Evolutionary conservation across 768 basidiomycete species (phyloP).

Genomic region (Boletus vermiculosoides): DNA sequence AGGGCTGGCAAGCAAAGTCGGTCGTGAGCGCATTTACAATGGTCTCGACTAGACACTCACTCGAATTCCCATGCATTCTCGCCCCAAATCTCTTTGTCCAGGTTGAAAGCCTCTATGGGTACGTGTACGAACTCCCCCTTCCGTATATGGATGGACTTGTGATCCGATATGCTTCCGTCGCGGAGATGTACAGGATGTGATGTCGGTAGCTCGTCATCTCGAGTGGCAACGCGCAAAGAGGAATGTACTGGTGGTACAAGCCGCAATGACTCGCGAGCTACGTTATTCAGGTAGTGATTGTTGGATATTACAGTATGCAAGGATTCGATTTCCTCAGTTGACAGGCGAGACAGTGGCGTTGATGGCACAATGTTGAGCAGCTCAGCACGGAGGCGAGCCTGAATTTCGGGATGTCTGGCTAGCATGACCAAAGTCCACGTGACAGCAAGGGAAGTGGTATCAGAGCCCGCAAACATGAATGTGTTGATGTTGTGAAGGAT

Average conservation of each 20-base stretch:
- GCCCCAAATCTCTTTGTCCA: constrained; percentile 79
- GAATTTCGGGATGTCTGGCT: constrained; percentile 62
- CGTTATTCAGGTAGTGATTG: constrained; percentile 73
- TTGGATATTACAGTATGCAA: constrained; percentile 54
- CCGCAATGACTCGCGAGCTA: constrained; percentile 73
- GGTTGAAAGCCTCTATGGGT: constrained; percentile 75
- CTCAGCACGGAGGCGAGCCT: constrained; percentile 71
- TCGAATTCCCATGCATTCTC: constrained; percentile 78
- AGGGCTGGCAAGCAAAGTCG: constrained; percentile 45
- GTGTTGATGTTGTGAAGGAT: constrained; percentile 85
- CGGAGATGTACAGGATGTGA: constrained; percentile 55
- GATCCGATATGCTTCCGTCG: constrained; percentile 45
- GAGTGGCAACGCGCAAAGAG: constrained; percentile 72
- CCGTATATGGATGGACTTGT: constrained; percentile 46
- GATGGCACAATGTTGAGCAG: constrained; percentile 47
- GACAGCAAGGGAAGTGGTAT: constrained; percentile 78
- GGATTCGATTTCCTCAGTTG: constrained; percentile 64
- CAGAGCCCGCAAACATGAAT: constrained; percentile 88
- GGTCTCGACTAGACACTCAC: constrained; percentile 40
- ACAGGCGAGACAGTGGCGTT: constrained; percentile 43
- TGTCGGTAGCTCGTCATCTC: constrained; percentile 76
- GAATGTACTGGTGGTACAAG: constrained; percentile 80
- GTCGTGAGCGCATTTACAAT: constrained; percentile 3
- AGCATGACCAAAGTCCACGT: constrained; percentile 84
- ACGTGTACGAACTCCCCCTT: constrained; percentile 78